These are phyloP conservation scores for Penicillium olsonii DNA, from an alignment of 2,329 filamentous ascomycete genomes.

Conservation along the genomic window DNA sequence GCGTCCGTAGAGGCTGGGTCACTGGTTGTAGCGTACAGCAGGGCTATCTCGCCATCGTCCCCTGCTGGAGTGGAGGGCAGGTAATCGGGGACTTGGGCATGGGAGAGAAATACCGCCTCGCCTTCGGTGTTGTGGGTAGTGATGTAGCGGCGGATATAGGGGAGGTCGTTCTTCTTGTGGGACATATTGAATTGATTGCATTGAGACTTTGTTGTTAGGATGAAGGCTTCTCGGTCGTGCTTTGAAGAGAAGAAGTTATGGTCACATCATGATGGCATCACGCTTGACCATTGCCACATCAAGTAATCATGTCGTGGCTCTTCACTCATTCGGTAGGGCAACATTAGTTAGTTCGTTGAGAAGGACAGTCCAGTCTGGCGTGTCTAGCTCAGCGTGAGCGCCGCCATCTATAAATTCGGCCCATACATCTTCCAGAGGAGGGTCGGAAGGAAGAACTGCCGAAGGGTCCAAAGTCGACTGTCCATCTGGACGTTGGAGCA, in stretches of 20 bases:
- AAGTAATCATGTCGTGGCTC: background rate
- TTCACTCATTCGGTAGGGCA: slow-evolving; percentile 19
- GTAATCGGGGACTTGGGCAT: slow-evolving; percentile 35
- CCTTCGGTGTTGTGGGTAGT: slow-evolving; percentile 41
- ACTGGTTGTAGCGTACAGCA: slow-evolving; percentile 32
- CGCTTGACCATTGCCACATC: background rate
- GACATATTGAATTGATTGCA: slow-evolving; percentile 13
- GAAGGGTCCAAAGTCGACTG: background rate
- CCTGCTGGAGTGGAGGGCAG: slow-evolving; percentile 31
- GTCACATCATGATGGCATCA: slow-evolving; percentile 18
- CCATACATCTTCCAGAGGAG: slow-evolving; percentile 34
- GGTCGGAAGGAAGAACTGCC: background rate
- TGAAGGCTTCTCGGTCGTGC: background rate
- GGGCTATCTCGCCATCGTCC: slow-evolving; percentile 33
- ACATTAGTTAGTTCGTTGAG: slow-evolving; percentile 31
- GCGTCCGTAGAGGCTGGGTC: slow-evolving; percentile 30
- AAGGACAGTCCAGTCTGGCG: slow-evolving; percentile 33
- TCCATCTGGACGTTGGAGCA: background rate
- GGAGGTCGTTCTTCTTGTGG: slow-evolving; percentile 29
- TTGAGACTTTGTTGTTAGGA: background rate
- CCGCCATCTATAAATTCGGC: slow-evolving; percentile 32
- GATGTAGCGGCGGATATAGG: slow-evolving; percentile 39
- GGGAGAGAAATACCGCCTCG: slow-evolving; percentile 38
- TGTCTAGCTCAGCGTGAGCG: slow-evolving; percentile 21
- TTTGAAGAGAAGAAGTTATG: background rate